Percentiles rank a stretch among this genome's conserved stretches.
phyloP scores from a whole-genome alignment of 1,284 basidiomycete species.

The Calocybe gambosa region DNA sequence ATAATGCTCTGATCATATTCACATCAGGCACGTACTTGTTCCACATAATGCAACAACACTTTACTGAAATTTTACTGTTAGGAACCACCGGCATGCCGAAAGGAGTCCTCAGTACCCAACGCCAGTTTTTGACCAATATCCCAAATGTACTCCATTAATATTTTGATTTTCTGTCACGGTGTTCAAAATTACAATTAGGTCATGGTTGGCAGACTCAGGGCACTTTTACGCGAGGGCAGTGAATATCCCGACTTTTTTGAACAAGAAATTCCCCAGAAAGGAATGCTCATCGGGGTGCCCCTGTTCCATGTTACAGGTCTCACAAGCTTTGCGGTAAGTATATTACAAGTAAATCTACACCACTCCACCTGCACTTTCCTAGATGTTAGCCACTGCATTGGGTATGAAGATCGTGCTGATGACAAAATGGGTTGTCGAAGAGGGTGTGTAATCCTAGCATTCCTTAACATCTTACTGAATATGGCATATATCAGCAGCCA shows the following conservation, averaged over 20 bases:
- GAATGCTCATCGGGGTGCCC: constrained; percentile 14
- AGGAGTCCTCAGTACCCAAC: constrained; percentile 37
- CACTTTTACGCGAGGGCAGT: constrained; percentile 42
- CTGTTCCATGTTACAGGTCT: constrained; percentile 16
- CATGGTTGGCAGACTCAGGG: constrained; percentile 31
- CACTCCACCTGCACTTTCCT: not conserved
- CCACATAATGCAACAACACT: not conserved
- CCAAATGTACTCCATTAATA: constrained; percentile 32
- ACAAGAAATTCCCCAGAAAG: constrained; percentile 22
- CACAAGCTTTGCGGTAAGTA: constrained; percentile 16
- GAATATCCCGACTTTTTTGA: constrained; percentile 25
- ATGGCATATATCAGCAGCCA: not conserved
- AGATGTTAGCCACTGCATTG: constrained; percentile 45
- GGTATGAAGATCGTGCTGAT: constrained; percentile 56
- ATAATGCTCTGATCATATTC: constrained; percentile 53
- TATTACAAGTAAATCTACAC: not conserved
- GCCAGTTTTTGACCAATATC: constrained; percentile 48
- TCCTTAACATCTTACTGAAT: not conserved
- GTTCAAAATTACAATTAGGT: constrained; percentile 23
- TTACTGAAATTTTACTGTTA: constrained; percentile 10
- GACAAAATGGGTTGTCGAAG: constrained; percentile 51
- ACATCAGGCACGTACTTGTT: constrained; percentile 38
- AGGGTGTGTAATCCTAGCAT: constrained; percentile 31
- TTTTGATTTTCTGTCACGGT: not conserved
- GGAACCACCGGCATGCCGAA: constrained; percentile 61